Conservation (phyloP, 768 basidiomycete species). For the Boletellus emodensis region DNA sequence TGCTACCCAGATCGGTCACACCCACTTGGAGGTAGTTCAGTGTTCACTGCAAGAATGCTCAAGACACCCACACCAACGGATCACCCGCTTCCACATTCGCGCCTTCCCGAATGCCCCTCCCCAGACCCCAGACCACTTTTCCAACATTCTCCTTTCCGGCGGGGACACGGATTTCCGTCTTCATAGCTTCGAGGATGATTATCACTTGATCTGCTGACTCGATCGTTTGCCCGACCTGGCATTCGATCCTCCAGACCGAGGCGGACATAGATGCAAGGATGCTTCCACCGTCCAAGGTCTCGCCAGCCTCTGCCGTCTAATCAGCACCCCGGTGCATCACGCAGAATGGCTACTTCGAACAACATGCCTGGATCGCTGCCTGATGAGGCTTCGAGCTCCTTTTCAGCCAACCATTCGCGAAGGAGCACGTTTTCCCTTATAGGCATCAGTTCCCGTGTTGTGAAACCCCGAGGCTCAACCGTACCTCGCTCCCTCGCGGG, state of each 20-base stretch:
- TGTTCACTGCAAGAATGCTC: not conserved
- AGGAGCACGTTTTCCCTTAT: constrained; percentile 42
- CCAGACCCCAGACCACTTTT: constrained; percentile 38
- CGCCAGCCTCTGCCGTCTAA: not conserved
- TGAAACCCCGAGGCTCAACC: not conserved
- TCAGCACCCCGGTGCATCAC: not conserved
- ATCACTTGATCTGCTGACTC: constrained; percentile 40
- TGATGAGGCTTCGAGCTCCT: constrained; percentile 11
- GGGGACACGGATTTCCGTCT: constrained; percentile 52
- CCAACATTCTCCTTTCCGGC: constrained; percentile 47
- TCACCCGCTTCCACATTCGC: constrained; percentile 31
- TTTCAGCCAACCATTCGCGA: constrained; percentile 39
- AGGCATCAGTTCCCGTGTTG: not conserved
- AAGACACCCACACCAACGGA: constrained; percentile 24
- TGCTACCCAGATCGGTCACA: no score
- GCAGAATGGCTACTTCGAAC: not conserved
- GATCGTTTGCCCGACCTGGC: constrained; percentile 39
- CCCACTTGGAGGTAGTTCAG: no score
- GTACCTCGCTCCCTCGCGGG: constrained; percentile 40
- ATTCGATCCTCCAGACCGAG: constrained; percentile 49
- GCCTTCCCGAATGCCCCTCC: constrained; percentile 41
- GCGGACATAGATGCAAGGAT: constrained; percentile 40
- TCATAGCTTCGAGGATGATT: constrained; percentile 61
- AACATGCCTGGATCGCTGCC: constrained; percentile 3
- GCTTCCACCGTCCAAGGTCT: not conserved